phyloP scores from a whole-genome alignment of 306 rosid species.

The Lathyrus tuberosus region DNA sequence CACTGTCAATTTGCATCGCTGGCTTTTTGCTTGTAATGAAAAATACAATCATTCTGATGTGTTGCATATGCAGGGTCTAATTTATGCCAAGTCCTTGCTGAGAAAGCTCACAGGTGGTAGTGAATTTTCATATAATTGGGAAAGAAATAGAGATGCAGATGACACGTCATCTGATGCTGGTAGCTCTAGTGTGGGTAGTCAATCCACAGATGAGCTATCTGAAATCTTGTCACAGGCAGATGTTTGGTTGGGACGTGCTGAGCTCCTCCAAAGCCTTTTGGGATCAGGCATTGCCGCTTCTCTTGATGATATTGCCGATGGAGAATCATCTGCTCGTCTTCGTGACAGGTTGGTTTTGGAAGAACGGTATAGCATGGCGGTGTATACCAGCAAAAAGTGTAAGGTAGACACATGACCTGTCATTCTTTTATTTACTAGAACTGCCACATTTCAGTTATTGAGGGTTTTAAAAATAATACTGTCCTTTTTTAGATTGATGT shows the following conservation, averaged over 20 bases:
- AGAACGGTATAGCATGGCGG: conserved; percentile 98
- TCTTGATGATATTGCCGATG: conserved; percentile 92
- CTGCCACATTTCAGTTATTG: conserved; percentile 36
- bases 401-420: conserved; percentile 61
- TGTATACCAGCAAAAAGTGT: conserved; percentile 93
- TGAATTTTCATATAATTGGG: conserved; percentile 69
- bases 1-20: conserved; percentile 31
- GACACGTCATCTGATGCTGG: conserved; percentile 96
- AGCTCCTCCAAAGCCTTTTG: conserved; percentile 93
- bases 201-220: conserved; percentile 86
- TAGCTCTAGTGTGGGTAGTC: conserved; percentile 92
- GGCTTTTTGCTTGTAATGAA: conserved; percentile 30
- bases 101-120: conserved; percentile 79
- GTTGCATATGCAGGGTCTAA: conserved; percentile 71
- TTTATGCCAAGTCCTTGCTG: conserved; percentile 79
- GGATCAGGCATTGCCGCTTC: conserved; percentile 98
- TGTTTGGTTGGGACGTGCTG: conserved; percentile 90
- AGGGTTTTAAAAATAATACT: conserved; percentile 34
- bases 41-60: conserved; percentile 26
- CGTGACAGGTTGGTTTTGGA: conserved; percentile 89
- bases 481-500: conserved; percentile 80
- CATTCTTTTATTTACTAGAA: conserved; percentile 24
- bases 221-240: conserved; percentile 75
- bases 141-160: conserved; percentile 85
- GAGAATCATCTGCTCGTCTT: conserved; percentile 84